These are phyloP conservation scores for Picea sitchensis DNA, from an alignment of 75 land plant species.

Conservation along the genomic window DNA sequence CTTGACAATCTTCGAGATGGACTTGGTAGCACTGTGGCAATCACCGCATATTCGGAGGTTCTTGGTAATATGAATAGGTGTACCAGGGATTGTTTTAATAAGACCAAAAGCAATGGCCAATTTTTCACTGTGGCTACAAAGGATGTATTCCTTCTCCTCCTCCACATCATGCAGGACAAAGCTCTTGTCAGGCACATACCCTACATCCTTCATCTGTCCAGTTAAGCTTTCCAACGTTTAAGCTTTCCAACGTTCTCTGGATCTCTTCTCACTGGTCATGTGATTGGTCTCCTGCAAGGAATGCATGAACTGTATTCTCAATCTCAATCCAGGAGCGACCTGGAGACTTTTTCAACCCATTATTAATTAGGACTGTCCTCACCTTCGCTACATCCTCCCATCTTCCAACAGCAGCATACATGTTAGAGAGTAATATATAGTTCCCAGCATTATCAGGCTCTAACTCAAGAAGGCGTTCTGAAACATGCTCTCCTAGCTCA, in stretches of 20 bases:
- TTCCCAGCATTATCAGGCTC: background rate
- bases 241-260: background rate
- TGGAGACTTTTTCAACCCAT: background rate
- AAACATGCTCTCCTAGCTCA: background rate
- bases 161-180: background rate
- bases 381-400: background rate
- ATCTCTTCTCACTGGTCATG: background rate
- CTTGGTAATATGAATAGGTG: background rate
- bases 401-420: background rate
- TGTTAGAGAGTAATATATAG: background rate
- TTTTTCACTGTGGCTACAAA: constrained; percentile 2
- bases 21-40: background rate
- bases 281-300: background rate
- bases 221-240: background rate
- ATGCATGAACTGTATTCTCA: background rate
- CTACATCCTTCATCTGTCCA: background rate
- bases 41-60: background rate
- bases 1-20: background rate
- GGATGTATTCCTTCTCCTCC: background rate
- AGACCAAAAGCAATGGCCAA: background rate
- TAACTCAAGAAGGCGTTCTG: background rate
- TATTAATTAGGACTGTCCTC: background rate
- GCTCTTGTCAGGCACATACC: background rate
- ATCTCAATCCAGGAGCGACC: constrained; percentile 4
- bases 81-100: background rate